Base-by-base conservation (phyloP, 2,329 filamentous ascomycete species). In the Bipolaris gigantea region DNA sequence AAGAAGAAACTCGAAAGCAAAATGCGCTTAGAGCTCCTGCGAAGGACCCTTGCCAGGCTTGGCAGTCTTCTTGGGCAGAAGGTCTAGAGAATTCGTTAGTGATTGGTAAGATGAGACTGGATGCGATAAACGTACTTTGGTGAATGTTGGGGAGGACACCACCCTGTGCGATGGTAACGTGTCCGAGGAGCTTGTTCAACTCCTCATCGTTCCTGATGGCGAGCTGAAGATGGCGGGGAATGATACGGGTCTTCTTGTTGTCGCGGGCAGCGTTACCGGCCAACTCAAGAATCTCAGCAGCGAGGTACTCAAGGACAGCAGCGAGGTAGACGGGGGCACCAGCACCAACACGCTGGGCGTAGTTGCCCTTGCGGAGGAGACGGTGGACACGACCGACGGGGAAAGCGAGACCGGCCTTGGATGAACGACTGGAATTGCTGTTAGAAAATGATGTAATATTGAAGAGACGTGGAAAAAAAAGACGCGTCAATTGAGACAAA, bases 171-270 rank as follows among this genome's bases (percentile, higher is more conserved):
- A 96, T 96, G 76, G 92, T 97, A 80, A 96, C 92, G 77, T 96
- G 91, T 55, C 92, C 92, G 64, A 96, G 85, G 61, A 96, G 88
- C 86, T 96, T 97, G 89, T 97, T 97, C 89, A 97, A 80, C 82
- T 99, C 94, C 86, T 97, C 93, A 79, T 97, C 93, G 83, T 97
- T 97, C 75, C 94, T 89, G 83, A 99, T 99, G 80, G 94, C 94
- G 70, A 99, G 91, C 84, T 99, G 94, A 43, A 99, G 87, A 81
- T 99, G 94, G 80, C 94, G 92, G 65, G 94, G 94, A 59, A 97
- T 99, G 83, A 99, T 99, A 89, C 94, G 92, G 64, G 93, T 99
- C 89, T 97, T 97, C 90, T 99, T 99, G 88, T 97, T 97, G 83
- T 99, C 94, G 72, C 94, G 93, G 63, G 94, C 94, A 73, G 94